phyloP scores from a whole-genome alignment of 768 basidiomycete species.

The Hydnum rufescens region DNA sequence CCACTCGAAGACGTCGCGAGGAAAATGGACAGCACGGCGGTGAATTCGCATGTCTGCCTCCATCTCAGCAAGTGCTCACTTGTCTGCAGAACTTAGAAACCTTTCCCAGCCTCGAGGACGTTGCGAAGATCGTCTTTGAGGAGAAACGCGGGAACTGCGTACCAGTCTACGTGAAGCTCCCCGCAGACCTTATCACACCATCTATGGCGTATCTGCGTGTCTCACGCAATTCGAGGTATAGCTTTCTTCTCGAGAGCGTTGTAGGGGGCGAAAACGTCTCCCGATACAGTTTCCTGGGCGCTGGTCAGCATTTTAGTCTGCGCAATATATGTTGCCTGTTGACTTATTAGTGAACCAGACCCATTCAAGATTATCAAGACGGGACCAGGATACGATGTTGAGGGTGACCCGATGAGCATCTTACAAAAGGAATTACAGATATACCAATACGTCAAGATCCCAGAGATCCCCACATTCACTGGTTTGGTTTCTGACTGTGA shows the following conservation, averaged over 20 bases:
- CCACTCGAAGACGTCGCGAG: too few relatives aligned
- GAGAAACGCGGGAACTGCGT: slow-evolving; percentile 83
- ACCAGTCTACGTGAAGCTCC: slow-evolving; percentile 80
- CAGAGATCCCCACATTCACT: slow-evolving; percentile 84
- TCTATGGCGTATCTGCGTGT: slow-evolving; percentile 91
- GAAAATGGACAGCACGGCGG: too few relatives aligned
- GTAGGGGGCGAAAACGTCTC: slow-evolving; percentile 78
- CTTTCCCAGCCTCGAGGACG: slow-evolving; percentile 47
- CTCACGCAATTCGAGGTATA: slow-evolving; percentile 81
- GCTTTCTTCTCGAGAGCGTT: slow-evolving; percentile 88
- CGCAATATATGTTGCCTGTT: background rate
- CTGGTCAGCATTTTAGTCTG: slow-evolving; percentile 36
- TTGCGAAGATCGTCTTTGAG: slow-evolving; percentile 53
- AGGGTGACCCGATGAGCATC: slow-evolving; percentile 70
- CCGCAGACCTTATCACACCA: slow-evolving; percentile 91
- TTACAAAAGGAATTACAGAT: slow-evolving; percentile 72
- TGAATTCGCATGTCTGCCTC: too few relatives aligned
- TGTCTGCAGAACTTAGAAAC: slow-evolving; percentile 26
- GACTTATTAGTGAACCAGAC: slow-evolving; percentile 29
- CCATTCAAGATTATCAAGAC: slow-evolving; percentile 83
- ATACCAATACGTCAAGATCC: slow-evolving; percentile 80
- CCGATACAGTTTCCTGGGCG: slow-evolving; percentile 90
- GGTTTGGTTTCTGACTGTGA: slow-evolving; percentile 17
- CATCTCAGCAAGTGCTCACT: background rate
- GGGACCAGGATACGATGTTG: slow-evolving; percentile 61